Evolutionary conservation across 768 basidiomycete species (phyloP), one percentile per base, ranked within the genome.

Genomic region (Candolleomyces eurysporus): DNA sequence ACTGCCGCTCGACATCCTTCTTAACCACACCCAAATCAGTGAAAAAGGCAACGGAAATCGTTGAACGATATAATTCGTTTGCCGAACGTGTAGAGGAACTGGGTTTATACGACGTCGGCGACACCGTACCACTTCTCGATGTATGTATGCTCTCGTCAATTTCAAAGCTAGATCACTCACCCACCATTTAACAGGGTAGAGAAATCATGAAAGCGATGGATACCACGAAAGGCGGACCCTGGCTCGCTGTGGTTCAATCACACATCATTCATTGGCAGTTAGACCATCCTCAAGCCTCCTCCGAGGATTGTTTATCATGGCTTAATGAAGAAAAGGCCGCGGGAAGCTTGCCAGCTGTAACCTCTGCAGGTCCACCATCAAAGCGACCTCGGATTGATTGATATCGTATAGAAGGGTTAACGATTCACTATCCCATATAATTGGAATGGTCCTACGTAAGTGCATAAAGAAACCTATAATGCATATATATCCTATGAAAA

Each of bases 241-340:
- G 93, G 85, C 85, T 88, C 5, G 83, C 84, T 36, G 74, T 80
- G 31, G 80, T 88, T 6, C 77, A 93, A 19, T 75, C 80, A n/a
- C 82, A 79, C 51, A 80, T 98, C 26, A 68, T 93, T 19, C 84
- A 88, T 62, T 98, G 95, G 96, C 94, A 95, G 67, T 79, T 98
- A 7, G 87, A 84, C 40, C 76, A 94, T 70, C 92, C 95, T 0
- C 67, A 78, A 2, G 82, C 80, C 1, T 82, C 84, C 4, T 84
- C 85, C 67, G 88, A 85, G 5, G 83, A 86, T 4, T 95, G 94
- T 69, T 70, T 78, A 31, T 70, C 70, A 13, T 97, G 93, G 93
- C 75, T 98, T 48, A 73, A 75, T 60, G 72, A 73, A n/a, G 83
- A 88, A 56, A 56, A 42, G 36, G n/a, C 36, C 8, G 67, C 78